Conservation (phyloP, 169 alveolate genomes). For the Amoebophrya sp. region DNA sequence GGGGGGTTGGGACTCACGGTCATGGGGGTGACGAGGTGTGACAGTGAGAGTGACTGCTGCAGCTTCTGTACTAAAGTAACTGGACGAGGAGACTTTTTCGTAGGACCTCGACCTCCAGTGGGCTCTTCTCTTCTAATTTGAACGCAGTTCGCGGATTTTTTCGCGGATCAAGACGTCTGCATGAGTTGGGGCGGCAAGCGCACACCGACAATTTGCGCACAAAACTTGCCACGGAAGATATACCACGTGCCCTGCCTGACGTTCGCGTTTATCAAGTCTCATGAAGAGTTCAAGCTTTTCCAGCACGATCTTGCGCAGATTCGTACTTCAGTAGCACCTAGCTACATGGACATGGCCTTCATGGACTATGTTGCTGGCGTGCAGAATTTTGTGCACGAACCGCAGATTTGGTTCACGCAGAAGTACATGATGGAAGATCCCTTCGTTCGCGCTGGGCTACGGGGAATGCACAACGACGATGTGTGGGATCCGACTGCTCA, state of each 20-base stretch:
- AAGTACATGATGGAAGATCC: neutral
- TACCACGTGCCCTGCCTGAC: neutral
- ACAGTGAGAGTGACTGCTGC: too few relatives aligned
- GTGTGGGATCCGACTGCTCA: neutral
- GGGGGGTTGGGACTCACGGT: too few relatives aligned
- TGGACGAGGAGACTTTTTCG: too few relatives aligned
- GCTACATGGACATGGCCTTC: neutral
- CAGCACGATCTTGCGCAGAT: neutral
- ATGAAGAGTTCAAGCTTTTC: neutral
- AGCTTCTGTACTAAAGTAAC: too few relatives aligned
- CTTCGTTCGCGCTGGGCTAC: neutral
- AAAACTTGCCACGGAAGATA: neutral
- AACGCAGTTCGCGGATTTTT: neutral
- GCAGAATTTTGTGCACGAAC: neutral
- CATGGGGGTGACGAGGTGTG: too few relatives aligned
- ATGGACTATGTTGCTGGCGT: neutral
- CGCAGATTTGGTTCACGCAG: neutral
- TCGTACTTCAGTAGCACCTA: neutral
- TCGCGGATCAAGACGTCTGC: neutral
- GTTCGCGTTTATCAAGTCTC: neutral
- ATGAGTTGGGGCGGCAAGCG: neutral
- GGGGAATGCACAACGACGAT: neutral
- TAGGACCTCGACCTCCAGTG: too few relatives aligned
- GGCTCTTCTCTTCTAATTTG: too few relatives aligned
- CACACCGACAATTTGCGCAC: neutral